Base-by-base conservation (phyloP, 768 basidiomycete species). In the Cantharellus cinnabarinus region DNA sequence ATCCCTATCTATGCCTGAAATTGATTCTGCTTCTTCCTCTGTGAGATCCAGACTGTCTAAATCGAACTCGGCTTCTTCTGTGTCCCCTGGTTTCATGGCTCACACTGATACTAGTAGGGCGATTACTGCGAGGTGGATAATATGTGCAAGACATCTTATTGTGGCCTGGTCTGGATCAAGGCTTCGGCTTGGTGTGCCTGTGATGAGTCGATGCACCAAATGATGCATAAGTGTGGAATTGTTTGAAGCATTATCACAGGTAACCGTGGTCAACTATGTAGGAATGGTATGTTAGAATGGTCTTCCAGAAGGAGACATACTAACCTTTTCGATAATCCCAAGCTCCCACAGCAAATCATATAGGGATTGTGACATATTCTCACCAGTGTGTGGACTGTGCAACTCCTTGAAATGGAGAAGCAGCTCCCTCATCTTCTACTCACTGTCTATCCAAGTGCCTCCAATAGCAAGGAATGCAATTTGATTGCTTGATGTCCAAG, bases 71-170 rank as follows among this genome's bases (percentile, higher is more conserved):
- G 44, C 44, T 10, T 10, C 44, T 10, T 48, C 44, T 48, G 10
- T 29, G 10, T 48, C 29, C 44, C 10, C 10, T 10, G 10, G 10
- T 48, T 29, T 48, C 10, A 48, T 10, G 29, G 35, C 52, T 7
- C 52, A 1, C 10, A 54, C 7, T 10, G 14, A 7, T 29, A 50
- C 5, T 34, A 52, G 57, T 29, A 58, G 10, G 5, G 41, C 57
- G 14, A 58, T 58, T 29, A 58, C 42, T 7, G 50, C 57, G 50
- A 56, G 57, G 29, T 58, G 57, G 29, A 58, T 58, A 44, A 58
- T n/a, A 20, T 58, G 57, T 29, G 57, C 7, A 7, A 54, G 35
- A 37, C 52, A 54, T 10, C 52, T 10, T 10, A 54, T 54, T 37
- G 7, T 10, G 35, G 52, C 14, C 7, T 7, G 7, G 35, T 54